Conservation (phyloP, 495 filamentous ascomycete genomes). For the Margaritispora aquatica region DNA sequence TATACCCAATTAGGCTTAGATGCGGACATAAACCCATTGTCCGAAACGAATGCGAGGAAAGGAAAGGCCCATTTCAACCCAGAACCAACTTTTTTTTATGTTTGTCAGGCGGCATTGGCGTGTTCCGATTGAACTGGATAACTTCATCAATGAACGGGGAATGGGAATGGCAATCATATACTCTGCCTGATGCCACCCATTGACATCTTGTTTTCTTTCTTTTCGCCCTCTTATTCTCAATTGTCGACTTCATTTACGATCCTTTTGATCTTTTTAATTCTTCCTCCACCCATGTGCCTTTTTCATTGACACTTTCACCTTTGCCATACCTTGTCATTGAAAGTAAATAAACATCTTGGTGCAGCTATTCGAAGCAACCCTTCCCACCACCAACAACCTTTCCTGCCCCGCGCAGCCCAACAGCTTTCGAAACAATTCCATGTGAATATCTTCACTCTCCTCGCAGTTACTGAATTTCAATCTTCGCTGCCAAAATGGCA, state of each 20-base stretch:
- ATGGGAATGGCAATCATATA: too few species aligned
- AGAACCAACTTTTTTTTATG: neutral
- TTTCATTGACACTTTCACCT: too few species aligned
- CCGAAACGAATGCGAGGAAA: neutral
- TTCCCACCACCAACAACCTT: neutral
- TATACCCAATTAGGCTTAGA: neutral
- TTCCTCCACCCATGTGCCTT: neutral
- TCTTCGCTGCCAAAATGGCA: constrained; percentile 18
- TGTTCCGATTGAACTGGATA: neutral
- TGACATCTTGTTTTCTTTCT: neutral
- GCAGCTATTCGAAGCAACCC: neutral
- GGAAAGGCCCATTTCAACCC: neutral
- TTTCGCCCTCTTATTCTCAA: neutral
- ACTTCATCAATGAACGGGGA: too few species aligned
- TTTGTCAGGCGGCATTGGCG: neutral
- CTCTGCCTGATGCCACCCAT: neutral
- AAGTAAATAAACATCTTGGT: neutral
- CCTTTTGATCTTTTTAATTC: neutral
- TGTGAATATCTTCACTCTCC: too few species aligned
- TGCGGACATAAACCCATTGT: neutral
- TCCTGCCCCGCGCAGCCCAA: too few species aligned
- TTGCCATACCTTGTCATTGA: neutral
- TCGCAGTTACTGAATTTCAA: too few species aligned
- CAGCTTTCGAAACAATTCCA: too few species aligned
- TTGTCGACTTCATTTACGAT: neutral